Evolutionary conservation across 116 monocot genomes (phyloP), one percentile per base, ranked within the genome.

Genomic region (Posidonia oceanica): DNA sequence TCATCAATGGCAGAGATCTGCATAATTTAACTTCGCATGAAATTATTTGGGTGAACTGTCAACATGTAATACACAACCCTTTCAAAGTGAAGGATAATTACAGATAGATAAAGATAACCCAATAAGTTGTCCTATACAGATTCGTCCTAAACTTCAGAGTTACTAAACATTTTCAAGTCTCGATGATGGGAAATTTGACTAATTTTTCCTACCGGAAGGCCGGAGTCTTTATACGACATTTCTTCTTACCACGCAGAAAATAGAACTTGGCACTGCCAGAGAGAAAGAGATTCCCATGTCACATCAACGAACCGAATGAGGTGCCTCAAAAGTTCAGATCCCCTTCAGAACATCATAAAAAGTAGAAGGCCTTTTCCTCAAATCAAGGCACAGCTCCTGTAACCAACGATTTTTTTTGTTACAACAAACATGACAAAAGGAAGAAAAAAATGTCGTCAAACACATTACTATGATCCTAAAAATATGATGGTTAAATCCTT

Each of bases 331-430:
- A 1, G 29, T 29, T 29, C 29, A 29, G 29, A 23, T 59, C 17
- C 13, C 15, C 52, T 63, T 38, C 18, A 75, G 73, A 39, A 78
- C 20, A 58, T 78, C 73, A 36, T 72, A 78, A 38, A 78, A 78
- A 42, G 22, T 38, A 3, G 67, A n/a, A 7, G 78, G 78, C 59
- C 68, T 73, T 62, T 54, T 72, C 54, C 72, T 68, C 3, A 29
- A 39, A 12, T 52, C 14, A 41, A 54, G 60, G 61, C 78, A 78
- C 22, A 78, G 61, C 29, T 78, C 62, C 78, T 78, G 68, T 17
- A 69, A 20, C 14, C 29, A 44, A 15, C 51, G 17, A 58, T 17
- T 29, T 29, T 29, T 29, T 29, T 29, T 29, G 22, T 13, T 18
- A 75, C 5, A 75, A 41, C 22, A 60, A 18, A 71, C 58, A 15